Evolutionary conservation across 495 filamentous ascomycete genomes (phyloP), one percentile per base, ranked within the genome.

Genomic region (Daldinia vernicosa): DNA sequence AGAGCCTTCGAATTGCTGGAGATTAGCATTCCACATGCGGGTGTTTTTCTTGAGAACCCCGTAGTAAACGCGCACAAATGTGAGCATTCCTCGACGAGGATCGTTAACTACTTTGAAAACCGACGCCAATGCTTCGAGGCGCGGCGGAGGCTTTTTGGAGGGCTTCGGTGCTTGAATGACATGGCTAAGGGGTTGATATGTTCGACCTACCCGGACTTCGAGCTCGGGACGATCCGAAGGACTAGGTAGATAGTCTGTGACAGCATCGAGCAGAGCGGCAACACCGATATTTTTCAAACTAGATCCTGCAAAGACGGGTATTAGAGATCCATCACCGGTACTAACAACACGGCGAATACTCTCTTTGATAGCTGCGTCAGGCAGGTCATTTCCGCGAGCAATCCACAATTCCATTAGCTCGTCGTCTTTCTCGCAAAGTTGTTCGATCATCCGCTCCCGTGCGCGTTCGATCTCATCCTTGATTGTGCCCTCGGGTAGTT

Each of bases 21-120:
- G 85, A 73, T 92, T 93, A 30, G 94, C 93, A 77, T 99, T 98
- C 87, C 89, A 98, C 26, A 97, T 85, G 15, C 88, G 79, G 50
- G 89, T 85, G 65, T 92, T 91, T 27, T 90, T 87, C 68, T 87
- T 87, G 24, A 99, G 81, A 2, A 87, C 84, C 6, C 96, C 96
- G 9, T 92, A 92, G 79, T 99, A 98, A 17, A 98, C 93, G 14
- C 96, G 88, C 5, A 98, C 89, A 74, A 95, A 99, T 63, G 96
- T 93, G 66, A 99, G 86, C 19, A 95, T 90, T 9, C 96, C 96
- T 12, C 93, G 89, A 53, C 89, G 88, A 12, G 91, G 80, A 71
- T 98, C 95, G 69, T 95, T 90, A 69, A 97, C 93, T 11, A 98
- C 96, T 78, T 99, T 99, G 86, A 99, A 99, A 14, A 97, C 96